Percentiles rank a stretch among this genome's conserved stretches.
Evolutionary conservation across 352 stramenopile genomes (phyloP).

Genomic region (Globisporangium canariense): DNA sequence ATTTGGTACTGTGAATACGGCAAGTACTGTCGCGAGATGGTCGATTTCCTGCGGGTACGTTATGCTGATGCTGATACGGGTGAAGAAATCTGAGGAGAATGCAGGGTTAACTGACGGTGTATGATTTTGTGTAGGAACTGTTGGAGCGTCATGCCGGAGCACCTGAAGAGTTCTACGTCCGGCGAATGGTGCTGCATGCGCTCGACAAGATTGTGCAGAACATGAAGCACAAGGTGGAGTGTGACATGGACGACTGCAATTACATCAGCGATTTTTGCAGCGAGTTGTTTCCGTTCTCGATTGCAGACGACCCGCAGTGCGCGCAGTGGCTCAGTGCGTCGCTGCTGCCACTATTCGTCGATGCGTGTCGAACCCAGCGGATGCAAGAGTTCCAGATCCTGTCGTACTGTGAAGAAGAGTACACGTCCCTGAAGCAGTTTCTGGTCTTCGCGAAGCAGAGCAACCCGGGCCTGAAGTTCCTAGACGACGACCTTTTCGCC

Average conservation of each 20-base stretch:
- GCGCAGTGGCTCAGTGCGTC: slow-evolving; percentile 69
- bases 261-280: slow-evolving; percentile 62
- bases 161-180: slow-evolving; percentile 44
- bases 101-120: background rate
- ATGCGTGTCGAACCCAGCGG: slow-evolving; percentile 54
- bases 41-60: slow-evolving; percentile 48
- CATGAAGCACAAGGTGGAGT: slow-evolving; percentile 69
- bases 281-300: slow-evolving; percentile 60
- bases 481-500: slow-evolving; percentile 73
- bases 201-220: slow-evolving; percentile 75
- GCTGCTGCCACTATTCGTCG: slow-evolving; percentile 63
- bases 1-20: slow-evolving; percentile 62
- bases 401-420: slow-evolving; percentile 68
- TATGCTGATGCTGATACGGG: background rate
- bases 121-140: slow-evolving; percentile 20
- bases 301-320: slow-evolving; percentile 68
- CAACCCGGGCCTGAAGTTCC: slow-evolving; percentile 56
- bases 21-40: slow-evolving; percentile 32
- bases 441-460: slow-evolving; percentile 62
- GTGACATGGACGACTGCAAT: slow-evolving; percentile 54
- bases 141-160: slow-evolving; percentile 24
- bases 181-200: slow-evolving; percentile 71
- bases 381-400: slow-evolving; percentile 59
- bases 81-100: background rate
- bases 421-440: slow-evolving; percentile 66